Base-by-base conservation (phyloP, 202 grass and related monocot species). In the Setaria viridis region DNA sequence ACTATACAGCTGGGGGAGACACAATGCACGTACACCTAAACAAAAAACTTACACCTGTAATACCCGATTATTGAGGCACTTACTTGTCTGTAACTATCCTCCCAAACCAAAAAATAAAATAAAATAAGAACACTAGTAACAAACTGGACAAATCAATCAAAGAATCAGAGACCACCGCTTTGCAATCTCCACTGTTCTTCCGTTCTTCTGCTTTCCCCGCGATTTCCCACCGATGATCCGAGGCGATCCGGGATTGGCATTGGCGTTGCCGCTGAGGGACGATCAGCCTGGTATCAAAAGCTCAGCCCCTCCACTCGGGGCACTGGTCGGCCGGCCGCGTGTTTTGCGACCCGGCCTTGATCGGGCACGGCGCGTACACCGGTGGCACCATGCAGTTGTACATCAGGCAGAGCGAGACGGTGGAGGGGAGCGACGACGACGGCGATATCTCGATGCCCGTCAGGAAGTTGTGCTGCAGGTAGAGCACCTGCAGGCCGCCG, bases 341-440 rank as follows among this genome's bases (percentile, higher is more conserved):
- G 88, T 89, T 97, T 85, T 83, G 77, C 55, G 90, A 81, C 2
- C 92, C 92, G 25, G 92, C 94, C 87, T 97, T 99, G 85, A 95
- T 88, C 63, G 97, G 97, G 89, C 97, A 99, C 11, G 92, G 94
- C 76, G 92, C 82, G 79, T 84, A 82, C 30, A 94, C 88, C 13
- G 97, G 94, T 82, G 97, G 97, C 74, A 94, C 92, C 97, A 97
- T 91, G 87, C 97, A 97, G 72, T 99, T 99, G 92, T 90, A 99
- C 92, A 94, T 93, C 29, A 99, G 84, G 79, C 97, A 99, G 19
- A 99, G 94, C 60, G 94, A 91, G 33, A 93, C 90, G 29, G 90
- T 86, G 25, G 90, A 80, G 6, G 97, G 97, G 20, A 99, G 79
- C 32, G 92, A 88, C 69, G 91, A 92, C 1, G 96, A 78, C 60